phyloP scores from a whole-genome alignment of 176 grass and related monocot genomes.

The Oryza punctata region DNA sequence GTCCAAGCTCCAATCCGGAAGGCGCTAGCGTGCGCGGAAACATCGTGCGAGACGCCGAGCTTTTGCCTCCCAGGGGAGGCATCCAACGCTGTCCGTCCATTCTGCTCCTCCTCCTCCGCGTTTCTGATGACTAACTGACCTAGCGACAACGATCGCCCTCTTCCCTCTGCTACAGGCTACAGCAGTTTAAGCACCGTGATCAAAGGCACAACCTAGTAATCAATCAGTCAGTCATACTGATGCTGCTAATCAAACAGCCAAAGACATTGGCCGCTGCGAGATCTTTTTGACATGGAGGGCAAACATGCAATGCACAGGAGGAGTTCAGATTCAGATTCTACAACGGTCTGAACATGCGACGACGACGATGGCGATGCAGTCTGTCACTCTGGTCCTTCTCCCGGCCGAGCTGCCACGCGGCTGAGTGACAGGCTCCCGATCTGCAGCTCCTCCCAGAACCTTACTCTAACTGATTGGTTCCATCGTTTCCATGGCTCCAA shows the following conservation, averaged over 20 bases:
- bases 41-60: not conserved
- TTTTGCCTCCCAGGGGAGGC: not conserved
- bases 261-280: too few relatives aligned
- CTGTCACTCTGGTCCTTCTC: too few relatives aligned
- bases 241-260: too few relatives aligned
- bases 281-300: too few relatives aligned
- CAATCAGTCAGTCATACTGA: too few relatives aligned
- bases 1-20: not conserved
- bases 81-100: not conserved
- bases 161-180: too few relatives aligned
- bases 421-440: not conserved
- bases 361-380: not conserved
- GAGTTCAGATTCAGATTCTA: not conserved
- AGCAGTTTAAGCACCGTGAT: not conserved
- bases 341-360: not conserved
- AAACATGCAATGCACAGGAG: too few relatives aligned
- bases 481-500: not conserved
- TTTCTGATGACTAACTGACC: not conserved
- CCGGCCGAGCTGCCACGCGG: not conserved
- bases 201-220: too few relatives aligned
- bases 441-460: not conserved
- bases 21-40: not conserved
- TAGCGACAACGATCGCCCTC: not conserved
- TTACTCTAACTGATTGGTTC: too few relatives aligned
- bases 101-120: not conserved